These are phyloP conservation scores for Microsporum canis DNA, from an alignment of 2,329 filamentous ascomycete species.

Conservation along the genomic window DNA sequence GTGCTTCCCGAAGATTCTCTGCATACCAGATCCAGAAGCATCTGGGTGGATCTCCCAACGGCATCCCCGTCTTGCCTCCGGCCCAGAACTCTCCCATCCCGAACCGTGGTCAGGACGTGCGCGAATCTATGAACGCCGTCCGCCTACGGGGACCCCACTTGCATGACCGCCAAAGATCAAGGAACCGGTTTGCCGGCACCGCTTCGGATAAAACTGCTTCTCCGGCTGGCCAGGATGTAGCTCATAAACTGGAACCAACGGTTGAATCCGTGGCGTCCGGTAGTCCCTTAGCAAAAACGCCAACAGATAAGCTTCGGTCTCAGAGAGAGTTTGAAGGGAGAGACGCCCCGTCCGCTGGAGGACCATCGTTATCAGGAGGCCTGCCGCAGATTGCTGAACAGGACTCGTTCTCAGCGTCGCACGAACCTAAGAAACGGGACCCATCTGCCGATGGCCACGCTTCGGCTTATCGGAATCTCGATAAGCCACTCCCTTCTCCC, in stretches of 20 bases:
- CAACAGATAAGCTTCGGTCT: conserved; percentile 52
- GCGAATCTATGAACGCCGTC: conserved; percentile 66
- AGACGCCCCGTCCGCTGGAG: conserved; percentile 37
- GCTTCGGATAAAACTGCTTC: conserved; percentile 47
- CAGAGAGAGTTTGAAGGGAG: conserved; percentile 26
- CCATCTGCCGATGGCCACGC: not conserved
- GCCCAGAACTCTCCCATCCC: conserved; percentile 68
- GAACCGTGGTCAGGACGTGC: conserved; percentile 66
- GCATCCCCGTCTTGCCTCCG: conserved; percentile 73
- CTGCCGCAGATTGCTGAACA: conserved; percentile 35
- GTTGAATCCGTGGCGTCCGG: conserved; percentile 21
- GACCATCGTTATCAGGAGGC: conserved; percentile 46
- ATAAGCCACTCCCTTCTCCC: conserved; percentile 2
- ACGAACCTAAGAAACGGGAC: not conserved
- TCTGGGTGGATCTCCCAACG: conserved; percentile 66
- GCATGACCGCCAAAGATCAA: conserved; percentile 43
- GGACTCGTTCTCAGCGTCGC: conserved; percentile 21
- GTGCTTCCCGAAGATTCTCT: conserved; percentile 87
- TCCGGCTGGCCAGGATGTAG: conserved; percentile 17
- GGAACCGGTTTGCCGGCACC: conserved; percentile 44
- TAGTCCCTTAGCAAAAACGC: conserved; percentile 45
- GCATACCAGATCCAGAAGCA: conserved; percentile 96
- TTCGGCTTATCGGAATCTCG: not conserved
- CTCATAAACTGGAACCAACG: conserved; percentile 26
- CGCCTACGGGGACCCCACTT: conserved; percentile 23